Conservation (phyloP, 2,329 filamentous ascomycete species). For the Talaromyces marneffei region DNA sequence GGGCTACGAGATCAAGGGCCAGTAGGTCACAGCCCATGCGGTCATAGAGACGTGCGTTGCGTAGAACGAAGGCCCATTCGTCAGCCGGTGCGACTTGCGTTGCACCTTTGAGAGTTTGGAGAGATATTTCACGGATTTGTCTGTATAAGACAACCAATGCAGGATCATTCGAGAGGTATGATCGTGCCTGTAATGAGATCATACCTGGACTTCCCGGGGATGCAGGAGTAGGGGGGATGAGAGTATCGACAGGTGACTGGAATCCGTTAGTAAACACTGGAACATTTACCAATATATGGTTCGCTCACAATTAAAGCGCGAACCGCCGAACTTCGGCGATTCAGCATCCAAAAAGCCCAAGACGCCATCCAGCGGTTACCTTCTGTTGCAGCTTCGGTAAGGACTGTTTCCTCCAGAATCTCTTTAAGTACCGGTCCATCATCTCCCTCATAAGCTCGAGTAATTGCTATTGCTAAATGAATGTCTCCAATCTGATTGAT, state of each 20-base stretch:
- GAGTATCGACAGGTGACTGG: conserved; percentile 69
- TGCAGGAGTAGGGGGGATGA: conserved; percentile 46
- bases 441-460: conserved; percentile 83
- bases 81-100: conserved; percentile 70
- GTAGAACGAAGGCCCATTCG: conserved; percentile 85
- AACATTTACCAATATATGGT: background rate
- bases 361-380: conserved; percentile 91
- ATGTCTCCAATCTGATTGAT: conserved; percentile 81
- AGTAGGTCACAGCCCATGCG: conserved; percentile 91
- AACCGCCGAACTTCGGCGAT: conserved; percentile 75
- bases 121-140: conserved; percentile 72
- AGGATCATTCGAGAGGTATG: conserved; percentile 85
- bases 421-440: conserved; percentile 65
- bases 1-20: conserved; percentile 66
- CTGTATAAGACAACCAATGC: conserved; percentile 81
- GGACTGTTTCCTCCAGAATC: conserved; percentile 72
- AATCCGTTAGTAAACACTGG: conserved; percentile 17
- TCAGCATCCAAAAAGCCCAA: conserved; percentile 93
- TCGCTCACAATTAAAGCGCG: conserved; percentile 67
- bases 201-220: conserved; percentile 60
- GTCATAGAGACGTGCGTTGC: conserved; percentile 76
- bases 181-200: conserved; percentile 59
- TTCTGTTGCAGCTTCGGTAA: conserved; percentile 69
- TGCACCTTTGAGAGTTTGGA: conserved; percentile 80
- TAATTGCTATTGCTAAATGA: conserved; percentile 82